Evolutionary conservation across 2,329 filamentous ascomycete genomes (phyloP).

Genomic region (Parastagonospora nodorum): DNA sequence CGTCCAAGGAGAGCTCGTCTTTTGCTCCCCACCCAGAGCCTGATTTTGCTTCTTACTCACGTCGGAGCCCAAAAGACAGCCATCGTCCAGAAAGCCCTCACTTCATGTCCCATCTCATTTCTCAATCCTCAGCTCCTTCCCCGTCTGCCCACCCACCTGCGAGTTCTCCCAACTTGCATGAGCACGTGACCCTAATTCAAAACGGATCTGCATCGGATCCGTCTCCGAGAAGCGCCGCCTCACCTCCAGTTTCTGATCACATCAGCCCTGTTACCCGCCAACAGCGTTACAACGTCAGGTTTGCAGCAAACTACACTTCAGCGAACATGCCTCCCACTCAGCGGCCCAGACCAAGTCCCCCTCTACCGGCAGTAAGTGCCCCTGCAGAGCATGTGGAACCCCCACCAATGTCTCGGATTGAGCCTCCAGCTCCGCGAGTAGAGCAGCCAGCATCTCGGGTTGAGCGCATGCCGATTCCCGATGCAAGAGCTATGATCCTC

Average conservation of each 20-base stretch:
- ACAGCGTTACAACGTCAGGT: slow-evolving; percentile 34
- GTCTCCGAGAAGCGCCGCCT: neutral
- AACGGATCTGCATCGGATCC: slow-evolving; percentile 8
- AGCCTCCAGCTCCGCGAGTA: neutral
- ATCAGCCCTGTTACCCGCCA: slow-evolving; percentile 17
- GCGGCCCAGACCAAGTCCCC: slow-evolving; percentile 21
- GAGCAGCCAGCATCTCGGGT: neutral
- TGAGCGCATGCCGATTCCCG: neutral
- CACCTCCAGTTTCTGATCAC: slow-evolving; percentile 10
- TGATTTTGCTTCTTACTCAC: slow-evolving; percentile 14
- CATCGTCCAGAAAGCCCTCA: slow-evolving; percentile 2
- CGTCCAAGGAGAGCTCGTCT: slow-evolving; percentile 13
- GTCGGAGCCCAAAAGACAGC: slow-evolving; percentile 13
- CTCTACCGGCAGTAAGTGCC: slow-evolving; percentile 2
- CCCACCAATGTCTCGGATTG: neutral
- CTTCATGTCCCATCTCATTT: slow-evolving; percentile 5
- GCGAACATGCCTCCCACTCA: slow-evolving; percentile 25
- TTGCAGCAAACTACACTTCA: slow-evolving; percentile 25
- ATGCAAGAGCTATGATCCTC: neutral
- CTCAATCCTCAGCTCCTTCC: slow-evolving; percentile 11
- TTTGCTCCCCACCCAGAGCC: slow-evolving; percentile 13
- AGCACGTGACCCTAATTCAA: slow-evolving; percentile 8
- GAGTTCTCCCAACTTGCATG: slow-evolving; percentile 16
- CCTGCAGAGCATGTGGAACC: neutral
- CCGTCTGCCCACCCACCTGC: neutral